These are phyloP conservation scores for Lenzites betulinus DNA, from an alignment of 768 basidiomycete species.

Conservation along the genomic window DNA sequence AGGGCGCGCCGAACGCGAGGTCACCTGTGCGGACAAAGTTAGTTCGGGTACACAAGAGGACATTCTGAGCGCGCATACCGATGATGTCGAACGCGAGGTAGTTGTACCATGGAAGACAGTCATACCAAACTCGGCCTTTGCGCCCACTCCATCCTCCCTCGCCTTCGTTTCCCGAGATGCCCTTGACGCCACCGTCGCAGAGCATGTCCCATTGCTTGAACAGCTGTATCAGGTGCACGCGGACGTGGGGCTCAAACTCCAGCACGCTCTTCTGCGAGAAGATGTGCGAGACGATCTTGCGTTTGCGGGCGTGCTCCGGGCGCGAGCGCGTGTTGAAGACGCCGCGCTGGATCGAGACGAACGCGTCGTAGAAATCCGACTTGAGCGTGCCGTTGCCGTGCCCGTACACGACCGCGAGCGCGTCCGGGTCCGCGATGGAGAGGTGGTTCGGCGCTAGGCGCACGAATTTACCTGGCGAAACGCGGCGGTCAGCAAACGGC, in stretches of 20 bases:
- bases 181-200: conserved; percentile 54
- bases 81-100: conserved; percentile 78
- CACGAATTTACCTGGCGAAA: conserved; percentile 38
- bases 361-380: conserved; percentile 51
- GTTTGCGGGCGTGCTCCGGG: conserved; percentile 79
- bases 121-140: conserved; percentile 69
- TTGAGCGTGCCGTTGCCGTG: conserved; percentile 86
- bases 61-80: conserved; percentile 38
- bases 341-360: conserved; percentile 46
- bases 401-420: conserved; percentile 73
- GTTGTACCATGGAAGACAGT: conserved; percentile 72
- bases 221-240: conserved; percentile 58
- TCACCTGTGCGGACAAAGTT: conserved; percentile 55
- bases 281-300: conserved; percentile 88
- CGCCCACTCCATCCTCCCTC: conserved; percentile 60
- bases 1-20: conserved; percentile 84
- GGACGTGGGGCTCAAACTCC: conserved; percentile 87
- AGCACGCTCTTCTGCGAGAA: conserved; percentile 84
- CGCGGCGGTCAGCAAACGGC: background rate
- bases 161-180: conserved; percentile 59
- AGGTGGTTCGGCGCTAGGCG: conserved; percentile 49
- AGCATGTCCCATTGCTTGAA: conserved; percentile 78
- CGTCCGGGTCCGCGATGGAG: conserved; percentile 65
- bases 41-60: conserved; percentile 9
- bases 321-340: conserved; percentile 82